Evolutionary conservation across 441 rosid genomes (phyloP).

Genomic region (Francoa sonchifolia): DNA sequence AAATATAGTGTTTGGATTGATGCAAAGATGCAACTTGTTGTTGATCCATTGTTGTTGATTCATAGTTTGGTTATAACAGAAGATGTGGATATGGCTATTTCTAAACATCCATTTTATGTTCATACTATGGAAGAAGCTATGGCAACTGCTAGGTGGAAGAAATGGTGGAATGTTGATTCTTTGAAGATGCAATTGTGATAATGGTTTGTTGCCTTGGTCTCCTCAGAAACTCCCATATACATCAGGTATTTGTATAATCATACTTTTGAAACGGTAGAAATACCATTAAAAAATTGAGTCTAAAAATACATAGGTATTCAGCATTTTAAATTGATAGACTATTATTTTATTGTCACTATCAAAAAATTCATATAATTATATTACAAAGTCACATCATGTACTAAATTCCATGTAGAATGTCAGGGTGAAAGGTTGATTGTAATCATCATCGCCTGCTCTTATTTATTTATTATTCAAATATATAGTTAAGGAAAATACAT

Average conservation of each 20-base stretch:
- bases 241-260: conserved; percentile 39
- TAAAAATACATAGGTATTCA: too few relatives aligned
- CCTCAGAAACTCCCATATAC: conserved; percentile 56
- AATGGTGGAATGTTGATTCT: conserved; percentile 62
- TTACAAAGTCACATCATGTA: not conserved
- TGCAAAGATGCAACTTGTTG: conserved; percentile 68
- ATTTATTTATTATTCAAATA: not conserved
- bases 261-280: too few relatives aligned
- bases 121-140: conserved; percentile 89
- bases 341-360: not conserved
- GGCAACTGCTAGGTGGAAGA: conserved; percentile 93
- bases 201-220: conserved; percentile 79
- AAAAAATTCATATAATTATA: not conserved
- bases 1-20: conserved; percentile 84
- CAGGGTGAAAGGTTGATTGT: not conserved
- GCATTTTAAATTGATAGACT: not conserved
- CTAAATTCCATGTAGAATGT: not conserved
- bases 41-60: conserved; percentile 66
- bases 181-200: conserved; percentile 62
- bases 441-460: not conserved
- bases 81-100: conserved; percentile 60
- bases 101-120: conserved; percentile 54
- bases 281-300: not conserved
- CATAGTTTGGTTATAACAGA: conserved; percentile 49
- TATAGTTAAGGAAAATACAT: too few relatives aligned